Conservation (phyloP, 2,329 filamentous ascomycete genomes). For the Septoria petroselini region DNA sequence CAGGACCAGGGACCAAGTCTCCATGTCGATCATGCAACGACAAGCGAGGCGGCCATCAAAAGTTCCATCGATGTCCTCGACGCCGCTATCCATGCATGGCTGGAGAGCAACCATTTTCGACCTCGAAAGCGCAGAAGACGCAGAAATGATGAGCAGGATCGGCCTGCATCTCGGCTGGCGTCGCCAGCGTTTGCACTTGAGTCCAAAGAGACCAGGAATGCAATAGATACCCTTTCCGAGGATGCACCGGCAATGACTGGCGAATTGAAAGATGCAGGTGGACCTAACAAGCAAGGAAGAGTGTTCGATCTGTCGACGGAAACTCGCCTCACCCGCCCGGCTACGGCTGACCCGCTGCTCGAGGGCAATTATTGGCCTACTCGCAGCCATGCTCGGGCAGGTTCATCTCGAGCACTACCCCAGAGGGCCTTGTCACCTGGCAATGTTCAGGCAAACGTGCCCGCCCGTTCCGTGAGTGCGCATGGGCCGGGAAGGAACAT, state of each 20-base stretch:
- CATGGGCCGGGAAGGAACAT: neutral
- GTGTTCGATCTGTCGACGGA: conserved; percentile 1
- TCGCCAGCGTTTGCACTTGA: too few relatives aligned
- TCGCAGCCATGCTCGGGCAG: conserved; percentile 1
- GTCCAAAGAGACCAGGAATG: too few relatives aligned
- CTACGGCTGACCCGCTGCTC: neutral
- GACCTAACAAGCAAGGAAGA: neutral
- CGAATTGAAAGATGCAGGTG: neutral
- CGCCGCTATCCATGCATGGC: conserved; percentile 68
- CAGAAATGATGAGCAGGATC: conserved; percentile 16
- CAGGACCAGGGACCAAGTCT: neutral
- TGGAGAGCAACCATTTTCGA: conserved; percentile 68
- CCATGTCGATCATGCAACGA: conserved; percentile 12
- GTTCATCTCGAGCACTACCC: neutral
- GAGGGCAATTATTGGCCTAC: neutral
- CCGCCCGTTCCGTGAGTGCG: neutral
- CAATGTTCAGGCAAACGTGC: neutral
- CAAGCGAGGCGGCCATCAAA: conserved; percentile 43
- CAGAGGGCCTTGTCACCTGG: neutral
- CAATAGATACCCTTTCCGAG: too few relatives aligned
- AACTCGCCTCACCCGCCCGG: neutral
- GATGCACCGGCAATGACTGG: too few relatives aligned
- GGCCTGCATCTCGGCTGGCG: neutral
- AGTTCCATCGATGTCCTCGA: conserved; percentile 63
- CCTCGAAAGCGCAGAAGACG: conserved; percentile 43